Base-by-base conservation (phyloP, 75 land plant species). In the Sequoiadendron giganteum region DNA sequence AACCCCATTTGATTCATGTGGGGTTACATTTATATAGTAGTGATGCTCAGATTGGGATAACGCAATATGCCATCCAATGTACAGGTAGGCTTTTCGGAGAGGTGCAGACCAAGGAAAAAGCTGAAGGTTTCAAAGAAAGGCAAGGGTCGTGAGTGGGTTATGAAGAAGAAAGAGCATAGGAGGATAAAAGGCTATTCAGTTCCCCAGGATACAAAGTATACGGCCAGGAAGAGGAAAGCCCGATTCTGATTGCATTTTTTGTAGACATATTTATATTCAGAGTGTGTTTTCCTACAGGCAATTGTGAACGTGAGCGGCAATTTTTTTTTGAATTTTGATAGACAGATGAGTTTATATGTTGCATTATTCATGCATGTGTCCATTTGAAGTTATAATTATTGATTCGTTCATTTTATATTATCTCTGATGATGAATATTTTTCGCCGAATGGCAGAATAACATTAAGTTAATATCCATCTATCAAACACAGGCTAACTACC, bases 151-250 rank as follows among this genome's bases (percentile, higher is more conserved):
- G 92, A 88, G 42, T 98, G 99, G 99, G 85, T 98, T 40, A 28
- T 98, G 85, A 94, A 91, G 91, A 97, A 96, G 92, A 97, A 98
- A 87, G 99, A 98, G 83, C 96, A 97, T 83, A 92, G 95, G 92
- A 93, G 99, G 84, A 93, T 87, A 45, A 94, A 93, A 87, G 99
- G 99, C 0, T 76, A 92, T 76, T 72, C 47, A 56, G 99, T 98
- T 42, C 99, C 99, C 32, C 91, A 85, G 21, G 99, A 98, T 80
- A 91, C 99, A 7, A 97, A 95, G 86, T 98, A 97, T 88, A 97
- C 99, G 13, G 99, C 90, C 34, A 92, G 99, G 61, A 98, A 98
- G 89, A 90, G 99, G 43, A 98, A 98, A 89, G 87, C 93, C 28
- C 88, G 88, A 2, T 93, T 93, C 65, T 93, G 65, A 85, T 55